These are phyloP conservation scores for maize (Zea mays) DNA, from an alignment of 176 grass and related monocot genomes.

Conservation along the genomic window Zm-B73-REFERENCE-NAM-5.0 NC_050104.1:38837001-38837500, in stretches of 20 bases:
- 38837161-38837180: constrained; percentile 27
- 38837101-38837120: constrained; percentile 86
- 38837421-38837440: not conserved
- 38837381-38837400: not conserved
- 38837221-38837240: not conserved
- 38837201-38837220: not conserved
- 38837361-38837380: not conserved
- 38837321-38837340: not conserved
- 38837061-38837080: constrained; percentile 80
- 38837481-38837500: not conserved
- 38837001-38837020: not conserved
- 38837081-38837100: constrained; percentile 82
- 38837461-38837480: not conserved
- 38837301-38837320: not conserved
- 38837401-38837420: not conserved
- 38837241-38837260: not conserved
- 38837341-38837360: not conserved
- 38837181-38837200: not conserved
- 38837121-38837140: constrained; percentile 70
- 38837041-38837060: constrained; percentile 24
- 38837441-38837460: not conserved
- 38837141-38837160: constrained; percentile 67
- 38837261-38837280: not conserved
- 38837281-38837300: not conserved
- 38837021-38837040: not conserved